phyloP scores from a whole-genome alignment of 352 stramenopile species.

The Phytopythium aichiense region DNA sequence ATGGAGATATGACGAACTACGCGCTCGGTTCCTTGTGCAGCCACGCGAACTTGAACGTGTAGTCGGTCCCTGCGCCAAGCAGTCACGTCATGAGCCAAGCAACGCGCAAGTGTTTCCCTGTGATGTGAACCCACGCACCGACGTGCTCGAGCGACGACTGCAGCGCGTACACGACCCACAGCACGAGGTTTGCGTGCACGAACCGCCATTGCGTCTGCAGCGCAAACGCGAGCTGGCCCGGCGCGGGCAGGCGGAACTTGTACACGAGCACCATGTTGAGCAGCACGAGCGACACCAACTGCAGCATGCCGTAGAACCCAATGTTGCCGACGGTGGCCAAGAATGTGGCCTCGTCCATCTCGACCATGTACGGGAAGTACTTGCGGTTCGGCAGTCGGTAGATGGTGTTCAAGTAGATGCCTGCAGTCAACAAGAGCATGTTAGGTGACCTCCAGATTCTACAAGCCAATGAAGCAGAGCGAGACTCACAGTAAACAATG shows the following conservation, averaged over 20 bases:
- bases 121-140: slow-evolving; percentile 5
- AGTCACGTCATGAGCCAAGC: background rate
- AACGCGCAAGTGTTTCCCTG: background rate
- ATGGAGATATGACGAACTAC: background rate
- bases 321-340: slow-evolving; percentile 14
- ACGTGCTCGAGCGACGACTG: slow-evolving; percentile 26
- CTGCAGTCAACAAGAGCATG: background rate
- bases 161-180: slow-evolving; percentile 34
- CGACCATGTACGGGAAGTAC: slow-evolving; percentile 16
- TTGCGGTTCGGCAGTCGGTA: slow-evolving; percentile 26
- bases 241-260: slow-evolving; percentile 17
- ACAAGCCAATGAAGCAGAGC: background rate
- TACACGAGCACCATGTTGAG: slow-evolving; percentile 13
- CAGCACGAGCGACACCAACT: slow-evolving; percentile 28
- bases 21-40: slow-evolving; percentile 10
- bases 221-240: slow-evolving; percentile 14
- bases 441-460: background rate
- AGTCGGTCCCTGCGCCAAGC: slow-evolving; percentile 19
- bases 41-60: slow-evolving; percentile 36
- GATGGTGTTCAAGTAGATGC: slow-evolving; percentile 24
- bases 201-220: slow-evolving; percentile 21
- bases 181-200: slow-evolving; percentile 23
- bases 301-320: slow-evolving; percentile 21
- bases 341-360: slow-evolving; percentile 15
- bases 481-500: slow-evolving; percentile 21